Evolutionary conservation across 2,329 filamentous ascomycete species (phyloP).

Genomic region (Plectosphaerella sp.): DNA sequence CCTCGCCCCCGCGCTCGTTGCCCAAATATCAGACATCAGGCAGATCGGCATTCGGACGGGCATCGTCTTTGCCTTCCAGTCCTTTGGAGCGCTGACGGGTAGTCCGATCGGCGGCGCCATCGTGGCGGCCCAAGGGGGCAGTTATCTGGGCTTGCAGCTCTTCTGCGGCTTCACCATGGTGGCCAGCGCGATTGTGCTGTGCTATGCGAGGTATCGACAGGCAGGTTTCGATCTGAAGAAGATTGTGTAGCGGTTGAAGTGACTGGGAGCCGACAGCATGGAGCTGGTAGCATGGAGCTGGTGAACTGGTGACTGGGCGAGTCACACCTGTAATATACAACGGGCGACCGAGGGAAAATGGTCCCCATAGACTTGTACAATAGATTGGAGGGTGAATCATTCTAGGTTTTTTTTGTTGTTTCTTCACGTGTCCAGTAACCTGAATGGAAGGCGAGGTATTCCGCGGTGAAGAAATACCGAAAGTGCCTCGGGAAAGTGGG

Average conservation of each 20-base stretch:
- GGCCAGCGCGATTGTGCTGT: slow-evolving; percentile 19
- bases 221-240: slow-evolving; percentile 28
- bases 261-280: too few relatives aligned
- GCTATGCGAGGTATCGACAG: slow-evolving; percentile 26
- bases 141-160: slow-evolving; percentile 57
- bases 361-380: too few relatives aligned
- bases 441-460: too few relatives aligned
- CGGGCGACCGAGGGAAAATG: too few relatives aligned
- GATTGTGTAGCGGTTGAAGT: slow-evolving; percentile 10
- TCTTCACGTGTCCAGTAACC: too few relatives aligned
- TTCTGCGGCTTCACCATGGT: slow-evolving; percentile 55
- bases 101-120: slow-evolving; percentile 65
- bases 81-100: slow-evolving; percentile 62
- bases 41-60: slow-evolving; percentile 68
- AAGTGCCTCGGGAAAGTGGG: too few relatives aligned
- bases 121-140: slow-evolving; percentile 44
- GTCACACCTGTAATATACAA: too few relatives aligned
- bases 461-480: too few relatives aligned
- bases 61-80: slow-evolving; percentile 55
- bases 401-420: too few relatives aligned
- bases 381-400: too few relatives aligned
- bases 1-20: slow-evolving; percentile 58
- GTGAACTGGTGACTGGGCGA: too few relatives aligned
- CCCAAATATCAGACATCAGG: slow-evolving; percentile 65
- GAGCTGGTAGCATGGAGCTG: too few relatives aligned